Evolutionary conservation across 345 rosid genomes (phyloP).

Genomic region (Raphanus sativus): DNA sequence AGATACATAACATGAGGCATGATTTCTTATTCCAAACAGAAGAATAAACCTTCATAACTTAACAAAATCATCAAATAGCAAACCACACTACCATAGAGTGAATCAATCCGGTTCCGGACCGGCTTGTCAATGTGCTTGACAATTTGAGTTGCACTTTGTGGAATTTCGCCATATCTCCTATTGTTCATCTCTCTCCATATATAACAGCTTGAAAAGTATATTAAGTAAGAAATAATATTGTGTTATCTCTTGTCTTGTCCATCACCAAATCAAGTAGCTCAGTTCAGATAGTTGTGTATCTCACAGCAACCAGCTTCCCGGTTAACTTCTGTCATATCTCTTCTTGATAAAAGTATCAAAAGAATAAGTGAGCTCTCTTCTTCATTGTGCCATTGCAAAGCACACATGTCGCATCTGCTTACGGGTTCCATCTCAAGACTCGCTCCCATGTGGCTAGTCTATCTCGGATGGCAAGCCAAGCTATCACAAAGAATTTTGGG

Average conservation of each 20-base stretch:
- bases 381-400: too few species aligned
- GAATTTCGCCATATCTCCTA: background rate
- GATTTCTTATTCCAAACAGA: slow-evolving; percentile 8
- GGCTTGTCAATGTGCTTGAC: too few species aligned
- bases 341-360: too few species aligned
- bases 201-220: background rate
- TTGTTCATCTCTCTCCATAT: background rate
- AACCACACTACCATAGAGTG: too few species aligned
- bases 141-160: background rate
- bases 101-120: too few species aligned
- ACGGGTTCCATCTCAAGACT: too few species aligned
- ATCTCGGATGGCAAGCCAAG: too few species aligned
- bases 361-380: too few species aligned
- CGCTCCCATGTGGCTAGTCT: too few species aligned
- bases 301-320: background rate
- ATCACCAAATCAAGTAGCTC: background rate
- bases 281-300: background rate
- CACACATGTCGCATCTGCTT: too few species aligned
- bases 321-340: background rate
- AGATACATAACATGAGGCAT: slow-evolving; percentile 26
- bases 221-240: background rate
- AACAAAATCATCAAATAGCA: too few species aligned
- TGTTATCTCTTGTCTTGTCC: background rate
- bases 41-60: slow-evolving; percentile 8
- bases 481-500: too few species aligned